phyloP scores from a whole-genome alignment of 2,329 filamentous ascomycete genomes.

The Sporothrix phasma region DNA sequence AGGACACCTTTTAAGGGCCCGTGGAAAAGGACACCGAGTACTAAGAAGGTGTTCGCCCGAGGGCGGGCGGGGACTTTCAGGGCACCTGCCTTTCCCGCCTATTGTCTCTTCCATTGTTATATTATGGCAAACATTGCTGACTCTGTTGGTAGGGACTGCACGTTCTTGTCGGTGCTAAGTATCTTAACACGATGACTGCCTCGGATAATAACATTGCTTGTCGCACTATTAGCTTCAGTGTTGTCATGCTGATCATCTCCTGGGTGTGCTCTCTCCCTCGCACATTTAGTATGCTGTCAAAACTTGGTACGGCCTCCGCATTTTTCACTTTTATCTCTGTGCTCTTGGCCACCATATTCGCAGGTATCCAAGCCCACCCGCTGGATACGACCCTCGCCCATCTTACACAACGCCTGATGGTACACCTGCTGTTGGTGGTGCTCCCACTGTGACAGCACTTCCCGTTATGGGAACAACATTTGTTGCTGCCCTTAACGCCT shows the following conservation, averaged over 20 bases:
- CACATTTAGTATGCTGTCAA: slow-evolving; percentile 72
- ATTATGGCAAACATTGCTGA: neutral
- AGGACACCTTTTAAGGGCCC: no score
- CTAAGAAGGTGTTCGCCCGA: no score
- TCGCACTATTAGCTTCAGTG: slow-evolving; percentile 72
- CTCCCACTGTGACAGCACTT: slow-evolving; percentile 57
- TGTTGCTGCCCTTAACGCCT: slow-evolving; percentile 72
- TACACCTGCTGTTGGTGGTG: slow-evolving; percentile 35
- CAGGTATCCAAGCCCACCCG: slow-evolving; percentile 67
- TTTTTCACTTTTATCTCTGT: slow-evolving; percentile 87
- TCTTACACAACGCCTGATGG: slow-evolving; percentile 28
- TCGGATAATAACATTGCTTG: slow-evolving; percentile 50
- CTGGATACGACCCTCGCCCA: slow-evolving; percentile 47
- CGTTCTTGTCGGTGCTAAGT: slow-evolving; percentile 74
- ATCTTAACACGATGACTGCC: slow-evolving; percentile 78
- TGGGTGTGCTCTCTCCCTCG: slow-evolving; percentile 73
- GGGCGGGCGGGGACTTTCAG: no score
- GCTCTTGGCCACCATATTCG: slow-evolving; percentile 71
- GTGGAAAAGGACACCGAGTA: no score
- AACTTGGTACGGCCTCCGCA: slow-evolving; percentile 68
- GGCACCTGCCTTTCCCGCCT: neutral
- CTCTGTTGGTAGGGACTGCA: slow-evolving; percentile 54
- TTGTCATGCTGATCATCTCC: slow-evolving; percentile 63
- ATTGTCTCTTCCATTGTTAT: neutral
- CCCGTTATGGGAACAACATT: slow-evolving; percentile 66